phyloP scores from a whole-genome alignment of 208 protist genomes.

The Trypanosoma melophagium region DNA sequence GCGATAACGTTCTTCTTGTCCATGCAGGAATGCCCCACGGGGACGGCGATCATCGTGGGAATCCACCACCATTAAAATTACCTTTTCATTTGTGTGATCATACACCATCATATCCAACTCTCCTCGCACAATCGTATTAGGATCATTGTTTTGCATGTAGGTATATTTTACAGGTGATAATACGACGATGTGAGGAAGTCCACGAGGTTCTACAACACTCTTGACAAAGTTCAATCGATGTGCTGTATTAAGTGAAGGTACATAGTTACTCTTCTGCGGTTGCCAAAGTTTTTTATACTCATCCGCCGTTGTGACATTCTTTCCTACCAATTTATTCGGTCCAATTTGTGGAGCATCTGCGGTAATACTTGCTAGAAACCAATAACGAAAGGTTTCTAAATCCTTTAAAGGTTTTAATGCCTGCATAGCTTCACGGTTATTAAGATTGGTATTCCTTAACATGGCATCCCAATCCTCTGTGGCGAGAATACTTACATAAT shows the following conservation, averaged over 20 bases:
- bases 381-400: slow-evolving; percentile 78
- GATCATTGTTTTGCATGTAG: slow-evolving; percentile 86
- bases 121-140: slow-evolving; percentile 59
- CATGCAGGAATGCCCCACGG: slow-evolving; percentile 64
- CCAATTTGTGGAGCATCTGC: slow-evolving; percentile 75
- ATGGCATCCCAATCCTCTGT: slow-evolving; percentile 66
- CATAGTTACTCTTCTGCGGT: slow-evolving; percentile 73
- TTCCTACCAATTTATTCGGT: slow-evolving; percentile 86
- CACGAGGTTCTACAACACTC: slow-evolving; percentile 58
- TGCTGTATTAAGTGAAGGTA: slow-evolving; percentile 64
- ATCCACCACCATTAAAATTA: slow-evolving; percentile 80
- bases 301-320: slow-evolving; percentile 56
- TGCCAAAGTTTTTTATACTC: slow-evolving; percentile 80
- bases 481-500: slow-evolving; percentile 66
- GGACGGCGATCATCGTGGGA: slow-evolving; percentile 67
- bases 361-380: slow-evolving; percentile 80
- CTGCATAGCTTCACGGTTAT: slow-evolving; percentile 43
- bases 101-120: slow-evolving; percentile 81
- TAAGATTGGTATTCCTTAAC: slow-evolving; percentile 42
- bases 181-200: slow-evolving; percentile 71
- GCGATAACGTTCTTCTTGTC: slow-evolving; percentile 83
- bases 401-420: slow-evolving; percentile 67
- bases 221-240: slow-evolving; percentile 56
- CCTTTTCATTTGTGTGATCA: slow-evolving; percentile 84
- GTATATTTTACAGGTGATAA: slow-evolving; percentile 69